Conservation (phyloP, 2,329 filamentous ascomycete species). For the Penicillium janthinellum region DNA sequence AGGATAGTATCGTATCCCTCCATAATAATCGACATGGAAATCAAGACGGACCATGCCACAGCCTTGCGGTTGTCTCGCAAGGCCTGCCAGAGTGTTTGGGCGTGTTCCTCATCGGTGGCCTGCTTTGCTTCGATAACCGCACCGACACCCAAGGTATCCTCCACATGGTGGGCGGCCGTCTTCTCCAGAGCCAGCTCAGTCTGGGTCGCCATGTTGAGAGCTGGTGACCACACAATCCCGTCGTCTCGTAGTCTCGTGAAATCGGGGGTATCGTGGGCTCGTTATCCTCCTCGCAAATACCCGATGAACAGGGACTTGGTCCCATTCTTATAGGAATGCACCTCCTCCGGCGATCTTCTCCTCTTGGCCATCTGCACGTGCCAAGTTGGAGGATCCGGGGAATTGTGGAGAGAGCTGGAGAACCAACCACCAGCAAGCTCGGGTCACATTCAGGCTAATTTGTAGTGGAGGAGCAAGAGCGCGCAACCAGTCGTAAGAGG, state of each 20-base stretch:
- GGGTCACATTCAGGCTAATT: slow-evolving; percentile 17
- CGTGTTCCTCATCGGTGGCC: slow-evolving; percentile 24
- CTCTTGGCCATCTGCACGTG: slow-evolving; percentile 2
- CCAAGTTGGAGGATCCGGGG: slow-evolving; percentile 3
- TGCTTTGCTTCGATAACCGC: slow-evolving; percentile 27
- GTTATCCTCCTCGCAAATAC: background rate
- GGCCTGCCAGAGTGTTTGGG: slow-evolving; percentile 21
- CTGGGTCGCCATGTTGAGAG: slow-evolving; percentile 15
- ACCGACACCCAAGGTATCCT: slow-evolving; percentile 29
- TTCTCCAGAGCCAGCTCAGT: slow-evolving; percentile 27
- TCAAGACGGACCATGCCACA: slow-evolving; percentile 40
- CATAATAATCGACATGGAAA: slow-evolving; percentile 55
- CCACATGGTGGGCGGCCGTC: slow-evolving; percentile 29
- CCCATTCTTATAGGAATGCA: background rate
- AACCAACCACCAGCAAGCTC: background rate
- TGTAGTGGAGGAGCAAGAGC: background rate
- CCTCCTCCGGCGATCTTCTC: background rate
- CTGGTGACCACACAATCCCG: background rate
- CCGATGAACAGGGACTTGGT: background rate
- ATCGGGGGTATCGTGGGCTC: background rate
- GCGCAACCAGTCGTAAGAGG: background rate
- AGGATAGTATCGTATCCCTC: slow-evolving; percentile 58
- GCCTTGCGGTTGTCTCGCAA: slow-evolving; percentile 29
- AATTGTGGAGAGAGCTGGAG: slow-evolving; percentile 15
- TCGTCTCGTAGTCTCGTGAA: background rate